Percentiles rank a stretch among this genome's conserved stretches.
Evolutionary conservation across 73 alveolate genomes (phyloP).

Genomic region (Symbiodinium natans): DNA sequence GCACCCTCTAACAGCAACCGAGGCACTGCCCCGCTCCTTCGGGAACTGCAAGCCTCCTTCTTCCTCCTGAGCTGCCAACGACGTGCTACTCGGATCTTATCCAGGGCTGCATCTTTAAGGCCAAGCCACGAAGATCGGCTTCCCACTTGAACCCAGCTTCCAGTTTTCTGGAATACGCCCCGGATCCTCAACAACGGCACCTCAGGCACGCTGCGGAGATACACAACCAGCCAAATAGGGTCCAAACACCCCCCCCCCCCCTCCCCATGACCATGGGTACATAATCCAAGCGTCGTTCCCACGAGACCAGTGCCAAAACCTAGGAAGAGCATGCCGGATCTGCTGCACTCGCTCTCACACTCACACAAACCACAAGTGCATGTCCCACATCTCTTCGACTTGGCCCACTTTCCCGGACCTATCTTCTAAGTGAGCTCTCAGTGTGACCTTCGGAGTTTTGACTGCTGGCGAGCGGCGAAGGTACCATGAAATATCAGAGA

Average conservation of each 20-base stretch:
- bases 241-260: no score
- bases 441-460: no score
- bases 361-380: no score
- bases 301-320: slow-evolving; percentile 10
- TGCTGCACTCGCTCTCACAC: no score
- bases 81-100: no score
- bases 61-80: background rate
- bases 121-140: slow-evolving; percentile 4
- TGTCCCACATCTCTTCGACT: no score
- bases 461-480: background rate
- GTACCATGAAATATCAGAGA: background rate
- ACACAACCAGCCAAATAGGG: no score
- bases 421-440: no score
- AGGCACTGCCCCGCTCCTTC: background rate
- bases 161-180: slow-evolving; percentile 17
- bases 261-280: background rate
- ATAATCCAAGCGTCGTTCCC: background rate
- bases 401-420: no score
- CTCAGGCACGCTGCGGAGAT: no score
- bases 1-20: no score
- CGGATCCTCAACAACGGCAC: slow-evolving; percentile 22
- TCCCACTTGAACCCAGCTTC: background rate
- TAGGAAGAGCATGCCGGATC: background rate
- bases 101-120: no score
- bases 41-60: background rate